Percentiles rank a stretch among this genome's conserved stretches.
These are phyloP conservation scores for Bombardia bombarda DNA, from an alignment of 495 filamentous ascomycete species.

Conservation along the genomic window DNA sequence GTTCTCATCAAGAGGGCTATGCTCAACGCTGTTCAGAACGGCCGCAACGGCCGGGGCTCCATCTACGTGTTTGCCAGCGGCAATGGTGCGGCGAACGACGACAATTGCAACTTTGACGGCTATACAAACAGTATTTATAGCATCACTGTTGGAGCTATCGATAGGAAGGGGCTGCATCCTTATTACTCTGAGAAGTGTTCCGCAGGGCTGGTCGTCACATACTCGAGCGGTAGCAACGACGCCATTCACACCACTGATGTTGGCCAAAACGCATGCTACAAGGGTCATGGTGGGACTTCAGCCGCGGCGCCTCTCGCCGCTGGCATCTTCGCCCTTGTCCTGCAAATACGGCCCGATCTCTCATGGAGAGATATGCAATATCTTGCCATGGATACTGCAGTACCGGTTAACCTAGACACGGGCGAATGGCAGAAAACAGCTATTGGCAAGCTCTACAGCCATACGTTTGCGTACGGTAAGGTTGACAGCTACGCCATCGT, in stretches of 20 bases:
- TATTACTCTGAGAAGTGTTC: conserved; percentile 95
- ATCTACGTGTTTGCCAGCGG: conserved; percentile 97
- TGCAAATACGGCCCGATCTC: conserved; percentile 78
- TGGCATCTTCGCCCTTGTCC: conserved; percentile 85
- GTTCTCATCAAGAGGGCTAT: conserved; percentile 84
- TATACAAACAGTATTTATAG: conserved; percentile 99
- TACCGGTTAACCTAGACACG: conserved; percentile 66
- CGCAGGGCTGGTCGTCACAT: conserved; percentile 89
- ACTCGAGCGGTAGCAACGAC: conserved; percentile 84
- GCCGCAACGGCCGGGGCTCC: conserved; percentile 74
- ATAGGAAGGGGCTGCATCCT: conserved; percentile 74
- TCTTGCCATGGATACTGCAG: conserved; percentile 73
- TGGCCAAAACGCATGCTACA: conserved; percentile 69
- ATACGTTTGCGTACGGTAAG: conserved; percentile 93
- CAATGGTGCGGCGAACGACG: conserved; percentile 77
- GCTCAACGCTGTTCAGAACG: conserved; percentile 84
- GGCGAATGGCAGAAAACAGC: conserved; percentile 71
- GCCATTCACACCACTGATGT: conserved; percentile 96
- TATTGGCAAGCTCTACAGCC: conserved; percentile 80
- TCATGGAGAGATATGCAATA: conserved; percentile 95
- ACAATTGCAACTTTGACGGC: conserved; percentile 99
- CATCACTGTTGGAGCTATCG: conserved; percentile 91
- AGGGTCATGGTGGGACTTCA: conserved; percentile 85
- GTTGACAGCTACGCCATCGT: conserved; percentile 82
- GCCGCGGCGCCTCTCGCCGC: conserved; percentile 89